Base-by-base conservation (phyloP, 2,329 filamentous ascomycete genomes). In the Pseudogymnoascus sp. region DNA sequence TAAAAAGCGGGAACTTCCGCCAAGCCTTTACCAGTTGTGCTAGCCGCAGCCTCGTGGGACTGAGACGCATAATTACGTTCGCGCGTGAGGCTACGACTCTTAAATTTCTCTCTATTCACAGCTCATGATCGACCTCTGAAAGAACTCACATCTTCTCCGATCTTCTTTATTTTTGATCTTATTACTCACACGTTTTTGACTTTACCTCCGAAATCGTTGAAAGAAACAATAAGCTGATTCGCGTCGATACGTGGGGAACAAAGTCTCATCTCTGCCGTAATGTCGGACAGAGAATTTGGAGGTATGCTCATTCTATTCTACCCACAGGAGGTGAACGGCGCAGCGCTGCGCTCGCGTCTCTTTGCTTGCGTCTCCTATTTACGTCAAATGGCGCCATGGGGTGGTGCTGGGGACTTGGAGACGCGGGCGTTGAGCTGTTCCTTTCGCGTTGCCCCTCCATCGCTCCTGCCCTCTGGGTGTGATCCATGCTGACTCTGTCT, bases 271-370 rank as follows among this genome's bases (percentile, higher is more conserved):
- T 56, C 47, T 56, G 47, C 47, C 47, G 47, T 31, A 11, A 87
- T 87, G 85, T 87, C 85, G 63, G 85, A 87, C 70, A 82, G 86
- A 74, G 85, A 87, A 73, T 84, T 86, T 76, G 81, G 79, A 75
- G 81, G 84, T 86, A 72, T 76, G 83, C 77, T 31, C 28, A 21
- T 31, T 59, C 12, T 53, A 16, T 59, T 33, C 47, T 33, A 56
- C 7, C 8, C n/a, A 18, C 10, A 14, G 47, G 8, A 50, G n/a
- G 25, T 25, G n/a, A 31, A 56, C 8, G 25, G 25, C n/a, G 25
- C 14, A 8, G 47, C 47, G 10, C 47, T 56, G n/a, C 2, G 3
- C n/a, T 56, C n/a, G 31, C 12, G 47, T 11, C n/a, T 16, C 47
- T n/a, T n/a, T n/a, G 3, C n/a, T 56, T 10, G 31, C 12, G 47